Base-by-base conservation (phyloP, 1,139 yeast species). In the Diutina ranongensis region DNA sequence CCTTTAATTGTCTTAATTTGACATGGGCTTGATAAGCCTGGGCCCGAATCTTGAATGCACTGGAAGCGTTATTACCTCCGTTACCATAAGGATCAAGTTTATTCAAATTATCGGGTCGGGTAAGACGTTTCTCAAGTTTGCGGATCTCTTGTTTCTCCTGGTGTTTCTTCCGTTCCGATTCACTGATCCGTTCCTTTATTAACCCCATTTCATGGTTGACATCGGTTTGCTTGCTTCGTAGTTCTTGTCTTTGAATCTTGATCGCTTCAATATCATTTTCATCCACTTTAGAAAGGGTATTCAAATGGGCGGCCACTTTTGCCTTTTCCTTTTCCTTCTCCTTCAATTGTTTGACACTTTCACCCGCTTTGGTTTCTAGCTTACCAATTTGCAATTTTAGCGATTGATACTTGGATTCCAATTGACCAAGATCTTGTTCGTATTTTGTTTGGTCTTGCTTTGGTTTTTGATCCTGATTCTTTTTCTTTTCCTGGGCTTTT, bases 291-390 rank as follows among this genome's bases (percentile, higher is more conserved):
- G 53, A 53, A 1, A 57, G 47, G n/a, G 32, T 46, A 3, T 50
- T 49, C 15, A 51, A 49, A 41, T 53, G 51, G 7, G 28, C 40
- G 4, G 48, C 48, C 33, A 63, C 47, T 27, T 51, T 51, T 9
- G 53, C 47, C 45, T 51, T 46, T 44, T 56, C 57, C 25, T 47
- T 13, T 49, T 51, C 50, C 47, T 56, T 40, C 40, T 50, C 44
- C 42, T 56, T 55, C 13, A 67, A 54, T 13, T 63, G 64, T 27
- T 50, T 49, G 36, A 55, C 52, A 48, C 61, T 60, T 25, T 57
- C 52, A 15, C 56, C 57, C 1, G 65, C 54, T 33, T 55, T 55
- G 13, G 53, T 55, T 25, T 51, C 51, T 40, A 57, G 55, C 5
- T 51, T 50, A 8, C 49, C 46, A 9, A 54, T 51, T 2, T 56